These are phyloP conservation scores for Calonectria montana DNA, from an alignment of 2,329 filamentous ascomycete species.

Conservation along the genomic window DNA sequence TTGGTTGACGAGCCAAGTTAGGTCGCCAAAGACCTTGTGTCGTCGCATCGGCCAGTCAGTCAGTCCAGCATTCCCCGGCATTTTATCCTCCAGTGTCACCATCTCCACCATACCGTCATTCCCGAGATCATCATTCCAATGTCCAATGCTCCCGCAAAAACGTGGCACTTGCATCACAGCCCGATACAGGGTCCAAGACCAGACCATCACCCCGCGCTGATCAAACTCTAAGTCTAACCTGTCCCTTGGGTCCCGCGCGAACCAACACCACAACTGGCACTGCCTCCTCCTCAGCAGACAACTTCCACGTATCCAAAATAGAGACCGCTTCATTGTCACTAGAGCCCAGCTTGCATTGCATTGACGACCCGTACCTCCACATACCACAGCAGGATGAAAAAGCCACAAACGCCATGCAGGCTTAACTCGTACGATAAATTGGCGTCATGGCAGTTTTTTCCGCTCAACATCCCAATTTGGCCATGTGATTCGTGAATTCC, in stretches of 20 bases:
- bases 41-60: background rate
- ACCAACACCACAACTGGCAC: background rate
- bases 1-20: no score
- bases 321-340: background rate
- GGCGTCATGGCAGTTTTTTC: background rate
- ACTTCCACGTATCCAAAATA: background rate
- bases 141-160: background rate
- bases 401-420: background rate
- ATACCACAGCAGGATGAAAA: background rate
- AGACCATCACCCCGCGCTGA: conserved; percentile 4
- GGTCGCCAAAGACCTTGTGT: background rate
- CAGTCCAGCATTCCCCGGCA: background rate
- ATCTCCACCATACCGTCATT: background rate
- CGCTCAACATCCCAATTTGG: background rate
- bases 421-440: background rate
- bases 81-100: background rate
- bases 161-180: background rate
- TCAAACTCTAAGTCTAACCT: conserved; percentile 1
- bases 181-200: background rate
- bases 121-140: background rate
- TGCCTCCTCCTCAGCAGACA: background rate
- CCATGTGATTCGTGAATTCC: background rate
- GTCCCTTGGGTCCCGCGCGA: background rate
- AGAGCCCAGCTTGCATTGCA: background rate
- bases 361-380: background rate